These are phyloP conservation scores for Daldinia loculata DNA, from an alignment of 495 filamentous ascomycete species.

Conservation along the genomic window DNA sequence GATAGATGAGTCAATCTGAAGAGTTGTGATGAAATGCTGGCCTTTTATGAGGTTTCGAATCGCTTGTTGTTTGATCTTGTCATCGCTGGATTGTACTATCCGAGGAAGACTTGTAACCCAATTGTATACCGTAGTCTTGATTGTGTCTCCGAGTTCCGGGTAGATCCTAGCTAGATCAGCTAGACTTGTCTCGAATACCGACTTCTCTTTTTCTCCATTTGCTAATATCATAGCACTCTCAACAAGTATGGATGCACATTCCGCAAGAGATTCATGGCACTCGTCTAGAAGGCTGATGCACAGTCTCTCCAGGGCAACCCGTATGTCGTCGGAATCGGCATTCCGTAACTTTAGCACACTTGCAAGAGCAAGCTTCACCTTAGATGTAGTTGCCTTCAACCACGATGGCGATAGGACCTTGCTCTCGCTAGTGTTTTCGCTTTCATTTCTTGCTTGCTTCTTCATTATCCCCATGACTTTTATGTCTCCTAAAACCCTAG, in stretches of 20 bases:
- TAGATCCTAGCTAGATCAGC: conserved; percentile 70
- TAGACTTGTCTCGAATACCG: conserved; percentile 58
- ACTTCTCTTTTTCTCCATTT: conserved; percentile 58
- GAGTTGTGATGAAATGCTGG: conserved; percentile 70
- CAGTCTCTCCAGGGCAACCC: conserved; percentile 69
- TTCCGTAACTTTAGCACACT: conserved; percentile 80
- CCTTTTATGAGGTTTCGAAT: conserved; percentile 78
- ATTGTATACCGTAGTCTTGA: conserved; percentile 77
- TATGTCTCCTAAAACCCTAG: conserved; percentile 71
- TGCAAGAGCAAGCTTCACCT: conserved; percentile 85
- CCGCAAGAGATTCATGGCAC: conserved; percentile 75
- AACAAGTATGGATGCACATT: conserved; percentile 73
- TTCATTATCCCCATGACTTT: conserved; percentile 54
- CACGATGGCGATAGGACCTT: conserved; percentile 67
- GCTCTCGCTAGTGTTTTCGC: conserved; percentile 16
- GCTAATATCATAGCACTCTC: conserved; percentile 83
- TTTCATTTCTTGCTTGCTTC: conserved; percentile 33
- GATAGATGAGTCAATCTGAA: conserved; percentile 73
- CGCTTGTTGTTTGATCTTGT: conserved; percentile 73
- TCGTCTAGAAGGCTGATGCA: conserved; percentile 79
- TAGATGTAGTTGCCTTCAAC: conserved; percentile 80
- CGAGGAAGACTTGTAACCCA: conserved; percentile 85
- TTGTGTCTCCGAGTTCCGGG: conserved; percentile 66
- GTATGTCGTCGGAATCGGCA: conserved; percentile 76
- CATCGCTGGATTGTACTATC: conserved; percentile 85